Evolutionary conservation across 306 rosid genomes (phyloP), one percentile per base, ranked within the genome.

Genomic region (Crotalaria pallida): DNA sequence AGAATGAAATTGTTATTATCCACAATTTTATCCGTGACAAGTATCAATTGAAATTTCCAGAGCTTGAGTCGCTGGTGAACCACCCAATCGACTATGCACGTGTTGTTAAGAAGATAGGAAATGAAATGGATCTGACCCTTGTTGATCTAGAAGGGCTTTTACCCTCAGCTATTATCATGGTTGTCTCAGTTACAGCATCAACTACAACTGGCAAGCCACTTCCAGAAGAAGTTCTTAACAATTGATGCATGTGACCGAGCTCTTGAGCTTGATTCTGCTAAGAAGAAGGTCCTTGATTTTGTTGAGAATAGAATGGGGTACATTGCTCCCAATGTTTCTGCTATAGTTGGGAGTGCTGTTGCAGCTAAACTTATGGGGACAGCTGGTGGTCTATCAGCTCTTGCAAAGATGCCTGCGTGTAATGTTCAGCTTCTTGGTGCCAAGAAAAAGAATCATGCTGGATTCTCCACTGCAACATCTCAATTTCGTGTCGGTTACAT

Each of bases 341-440:
- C 96, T 31, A 85, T 94, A 55, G 92, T 90, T 72, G 97, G 97
- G 72, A 90, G 96, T 80, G 90, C 97, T 68, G 95, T 88, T 52
- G 98, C 97, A 8, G 98, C 97, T 9, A 94, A 94, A 83, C 98
- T 94, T 79, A 85, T 90, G 92, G 98, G 97, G 61, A 90, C 87
- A 23, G 97, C 97, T 67, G 98, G 98, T 64, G 97, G 98, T 43
- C 76, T 94, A 51, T 72, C 15, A 21, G 65, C 96, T 16, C 81
- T 94, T 64, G 89, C 98, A 18, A 94, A 88, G 85, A 90, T 94
- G 98, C 98, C 98, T 78, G 89, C 98, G 61, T 94, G 98, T 81
- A 94, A 94, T 82, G 98, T 94, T 72, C 98, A 94, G 86, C 97
- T 90, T 84, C 96, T 93, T 47, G 98, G 98, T 75, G 96, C 97